Evolutionary conservation across 306 rosid species (phyloP), one percentile per base, ranked within the genome.

Genomic region (Vigna reflexopilosa): DNA sequence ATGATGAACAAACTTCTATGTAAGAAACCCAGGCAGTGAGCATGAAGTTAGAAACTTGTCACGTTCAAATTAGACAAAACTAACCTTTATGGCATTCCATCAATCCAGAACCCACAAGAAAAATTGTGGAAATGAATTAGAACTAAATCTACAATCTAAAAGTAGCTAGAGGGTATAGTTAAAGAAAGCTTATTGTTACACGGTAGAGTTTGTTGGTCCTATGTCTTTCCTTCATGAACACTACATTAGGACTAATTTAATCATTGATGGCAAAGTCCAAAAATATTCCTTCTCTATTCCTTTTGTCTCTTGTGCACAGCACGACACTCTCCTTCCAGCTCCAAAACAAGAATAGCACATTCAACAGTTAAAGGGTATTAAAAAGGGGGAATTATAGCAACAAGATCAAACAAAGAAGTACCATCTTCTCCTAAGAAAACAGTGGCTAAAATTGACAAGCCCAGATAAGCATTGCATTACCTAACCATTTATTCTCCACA

Each of bases 401-500:
- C 48, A 65, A 49, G 77, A 81, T 70, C 87, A 79, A 67, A 81
- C 82, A 83, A 66, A 72, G 61, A 72, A 36, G 82, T 48, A 80
- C 62, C 81, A 72, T 82, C 78, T 61, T 63, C 80, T 67, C 65
- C 83, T 16, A 79, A 59, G 74, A 78, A 77, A 79, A 71, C 55
- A 80, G 66, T 38, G 71, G 49, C 76, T 76, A 77, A 84, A 83
- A 83, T 66, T 72, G 88, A 87, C 87, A 88, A 86, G 58, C 68
- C 68, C 86, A 84, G 90, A 86, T 82, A 86, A 86, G 90, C 88
- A 89, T 86, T 84, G 89, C 88, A 89, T 86, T 85, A 87, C 91
- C 97, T 88, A 91, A 89, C 84, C 89, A 72, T 83, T 84, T 88
- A 88, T 89, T 93, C 97, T 77, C 80, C 87, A 64, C 69, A 81